phyloP scores from a whole-genome alignment of 108 stramenopile species.

The Fistulifera pelliculosa region DNA sequence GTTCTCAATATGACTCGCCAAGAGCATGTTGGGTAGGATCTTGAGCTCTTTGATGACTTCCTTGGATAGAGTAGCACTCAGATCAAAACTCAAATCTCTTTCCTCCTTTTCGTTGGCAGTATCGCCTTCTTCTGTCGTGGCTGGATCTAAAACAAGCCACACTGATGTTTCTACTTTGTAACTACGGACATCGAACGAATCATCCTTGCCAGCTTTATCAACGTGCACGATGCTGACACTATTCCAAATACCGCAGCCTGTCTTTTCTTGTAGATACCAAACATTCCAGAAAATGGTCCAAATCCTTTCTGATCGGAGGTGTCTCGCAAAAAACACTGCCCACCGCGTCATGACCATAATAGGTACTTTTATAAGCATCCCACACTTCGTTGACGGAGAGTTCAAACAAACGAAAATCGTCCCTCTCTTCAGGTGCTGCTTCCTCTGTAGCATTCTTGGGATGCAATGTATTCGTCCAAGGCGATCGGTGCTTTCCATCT shows the following conservation, averaged over 20 bases:
- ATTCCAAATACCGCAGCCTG: constrained; percentile 66
- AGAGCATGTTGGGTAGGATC: constrained; percentile 10
- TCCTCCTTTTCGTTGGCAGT: constrained; percentile 4
- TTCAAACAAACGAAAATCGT: constrained; percentile 35
- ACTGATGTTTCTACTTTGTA: constrained; percentile 80
- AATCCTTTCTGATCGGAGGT: constrained; percentile 4
- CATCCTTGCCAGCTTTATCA: constrained; percentile 8
- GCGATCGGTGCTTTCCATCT: constrained; percentile 38
- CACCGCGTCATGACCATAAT: constrained; percentile 69
- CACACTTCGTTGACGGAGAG: constrained; percentile 83
- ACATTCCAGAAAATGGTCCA: constrained; percentile 31
- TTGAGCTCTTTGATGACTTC: constrained; percentile 3
- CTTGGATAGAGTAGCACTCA: constrained; percentile 11
- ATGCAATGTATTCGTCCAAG: constrained; percentile 46
- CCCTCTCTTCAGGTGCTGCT: constrained; percentile 14
- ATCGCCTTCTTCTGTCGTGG: constrained; percentile 1
- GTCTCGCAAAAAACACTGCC: constrained; percentile 82
- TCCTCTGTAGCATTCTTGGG: too few species aligned
- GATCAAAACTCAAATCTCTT: constrained; percentile 1
- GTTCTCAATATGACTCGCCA: constrained; percentile 73
- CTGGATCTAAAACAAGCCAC: constrained; percentile 39
- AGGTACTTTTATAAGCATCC: constrained; percentile 85
- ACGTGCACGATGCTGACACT: constrained; percentile 87
- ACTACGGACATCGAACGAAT: constrained; percentile 13
- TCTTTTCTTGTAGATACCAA: constrained; percentile 80